phyloP scores from a whole-genome alignment of 257 asterid genomes.

The Echites panduratus region DNA sequence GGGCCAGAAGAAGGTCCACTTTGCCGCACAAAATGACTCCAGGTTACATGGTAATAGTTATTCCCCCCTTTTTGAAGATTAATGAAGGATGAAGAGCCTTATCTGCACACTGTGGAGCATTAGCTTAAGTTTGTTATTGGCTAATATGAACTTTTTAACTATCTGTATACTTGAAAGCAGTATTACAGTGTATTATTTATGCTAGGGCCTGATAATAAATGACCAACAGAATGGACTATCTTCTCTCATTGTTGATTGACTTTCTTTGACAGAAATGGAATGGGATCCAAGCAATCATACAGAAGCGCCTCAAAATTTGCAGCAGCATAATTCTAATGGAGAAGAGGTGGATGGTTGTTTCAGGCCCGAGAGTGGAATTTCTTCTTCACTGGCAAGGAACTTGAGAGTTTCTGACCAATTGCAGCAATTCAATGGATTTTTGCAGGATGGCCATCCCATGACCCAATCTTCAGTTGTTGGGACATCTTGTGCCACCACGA shows the following conservation, averaged over 20 bases:
- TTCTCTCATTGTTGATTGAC: constrained; percentile 68
- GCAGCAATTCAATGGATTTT: constrained; percentile 52
- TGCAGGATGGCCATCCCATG: constrained; percentile 65
- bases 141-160: neutral
- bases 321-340: constrained; percentile 35
- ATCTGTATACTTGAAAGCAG: neutral
- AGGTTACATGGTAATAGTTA: constrained; percentile 52
- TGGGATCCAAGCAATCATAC: constrained; percentile 50
- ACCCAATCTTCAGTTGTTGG: constrained; percentile 76
- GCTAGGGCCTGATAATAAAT: constrained; percentile 54
- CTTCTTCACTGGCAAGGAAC: constrained; percentile 37
- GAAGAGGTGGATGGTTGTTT: constrained; percentile 46
- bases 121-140: constrained; percentile 1
- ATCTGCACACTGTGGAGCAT: neutral
- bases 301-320: constrained; percentile 52
- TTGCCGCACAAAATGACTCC: constrained; percentile 36
- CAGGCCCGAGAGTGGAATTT: constrained; percentile 36
- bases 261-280: constrained; percentile 84
- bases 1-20: constrained; percentile 79
- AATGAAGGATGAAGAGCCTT: constrained; percentile 1
- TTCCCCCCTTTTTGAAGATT: constrained; percentile 4
- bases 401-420: constrained; percentile 47
- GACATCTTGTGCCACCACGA: constrained; percentile 68
- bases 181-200: constrained; percentile 35
- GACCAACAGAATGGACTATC: constrained; percentile 46